Base-by-base conservation (phyloP, 2,329 filamentous ascomycete species). In the Fusarium sp. region DNA sequence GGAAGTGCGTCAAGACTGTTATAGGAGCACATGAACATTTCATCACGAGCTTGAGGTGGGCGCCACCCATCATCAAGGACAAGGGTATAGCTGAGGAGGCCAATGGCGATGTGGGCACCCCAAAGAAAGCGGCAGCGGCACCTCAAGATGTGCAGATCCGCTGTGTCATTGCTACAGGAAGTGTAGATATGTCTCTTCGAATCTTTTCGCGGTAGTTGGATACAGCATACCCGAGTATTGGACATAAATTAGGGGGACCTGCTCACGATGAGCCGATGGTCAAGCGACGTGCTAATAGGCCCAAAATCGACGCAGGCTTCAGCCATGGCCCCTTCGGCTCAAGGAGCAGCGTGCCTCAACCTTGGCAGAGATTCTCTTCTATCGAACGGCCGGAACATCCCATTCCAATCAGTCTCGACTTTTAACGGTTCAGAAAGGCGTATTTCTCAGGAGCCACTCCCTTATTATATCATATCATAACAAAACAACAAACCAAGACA, bases 1-100 rank as follows among this genome's bases (percentile, higher is more conserved):
- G 93, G 44, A 95, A 94, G 77, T 95, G 94, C 75, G 94, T 97
- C 73, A 95, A 95, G 81, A 91, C 90, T 1, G 83, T 98, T 18
- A 86, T 87, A 40, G 93, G 94, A 69, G 90, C 90, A 0, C 94
- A 97, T 78, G 90, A 88, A 7, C 94, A 94, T 78, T 98, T 98
- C 76, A 89, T 98, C 53, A 94, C 89, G 66, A 95, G 93, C 78
- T 85, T 98, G 76, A 84, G 94, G 68, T 98, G 95, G 95, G 95
- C 94, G 4, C 95, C 95, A 0, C 59, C 64, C 14, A 76, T 76
- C 7, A 70, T 75, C 64, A 76, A 76, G 40, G 74, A 73, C 15
- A 73, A 53, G 40, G 66, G 65, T 5, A 26, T 60, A 5, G 42
- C 46, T 15, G 67, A 71, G 10, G 46, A 71, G 17, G 67, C 66